These are phyloP conservation scores for Gryganskiella cystojenkinii DNA, from an alignment of 192 early-diverging fungal species.

Conservation along the genomic window DNA sequence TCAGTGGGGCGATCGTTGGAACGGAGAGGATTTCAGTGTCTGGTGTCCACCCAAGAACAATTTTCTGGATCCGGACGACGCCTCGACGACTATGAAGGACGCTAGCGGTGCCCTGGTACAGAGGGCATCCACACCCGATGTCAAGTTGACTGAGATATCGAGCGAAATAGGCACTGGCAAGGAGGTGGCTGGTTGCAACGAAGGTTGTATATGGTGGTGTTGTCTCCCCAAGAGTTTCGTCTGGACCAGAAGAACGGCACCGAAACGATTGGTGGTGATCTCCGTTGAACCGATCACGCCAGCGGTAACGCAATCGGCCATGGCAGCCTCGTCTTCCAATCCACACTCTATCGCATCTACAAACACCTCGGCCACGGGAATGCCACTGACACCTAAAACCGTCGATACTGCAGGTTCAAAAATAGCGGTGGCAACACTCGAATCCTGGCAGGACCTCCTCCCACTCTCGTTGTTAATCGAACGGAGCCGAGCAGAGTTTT, in stretches of 20 bases:
- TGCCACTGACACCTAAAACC: background rate
- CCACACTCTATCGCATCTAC: background rate
- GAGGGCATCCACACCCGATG: background rate
- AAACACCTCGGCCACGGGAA: background rate
- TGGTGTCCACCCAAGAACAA: slow-evolving; percentile 32
- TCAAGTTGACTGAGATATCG: slow-evolving; percentile 15
- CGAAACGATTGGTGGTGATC: slow-evolving; percentile 24
- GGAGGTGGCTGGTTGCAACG: slow-evolving; percentile 24
- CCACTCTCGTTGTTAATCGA: slow-evolving; percentile 38
- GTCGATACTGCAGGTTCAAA: background rate
- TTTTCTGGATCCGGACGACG: slow-evolving; percentile 13
- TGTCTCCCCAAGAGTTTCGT: slow-evolving; percentile 31
- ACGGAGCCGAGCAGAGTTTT: slow-evolving; percentile 30
- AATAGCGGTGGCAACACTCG: background rate
- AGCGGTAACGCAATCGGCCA: background rate
- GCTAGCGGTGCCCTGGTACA: background rate
- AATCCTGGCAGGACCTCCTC: slow-evolving; percentile 36
- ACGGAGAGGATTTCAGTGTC: slow-evolving; percentile 66
- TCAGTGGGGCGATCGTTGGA: slow-evolving; percentile 65
- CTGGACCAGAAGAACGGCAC: slow-evolving; percentile 35
- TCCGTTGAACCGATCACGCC: slow-evolving; percentile 8
- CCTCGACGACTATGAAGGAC: background rate
- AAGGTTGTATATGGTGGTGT: slow-evolving; percentile 41
- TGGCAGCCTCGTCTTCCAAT: background rate
- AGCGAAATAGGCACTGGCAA: slow-evolving; percentile 6